phyloP scores from a whole-genome alignment of 1,284 basidiomycete species.

The Trametes hirsuta region DNA sequence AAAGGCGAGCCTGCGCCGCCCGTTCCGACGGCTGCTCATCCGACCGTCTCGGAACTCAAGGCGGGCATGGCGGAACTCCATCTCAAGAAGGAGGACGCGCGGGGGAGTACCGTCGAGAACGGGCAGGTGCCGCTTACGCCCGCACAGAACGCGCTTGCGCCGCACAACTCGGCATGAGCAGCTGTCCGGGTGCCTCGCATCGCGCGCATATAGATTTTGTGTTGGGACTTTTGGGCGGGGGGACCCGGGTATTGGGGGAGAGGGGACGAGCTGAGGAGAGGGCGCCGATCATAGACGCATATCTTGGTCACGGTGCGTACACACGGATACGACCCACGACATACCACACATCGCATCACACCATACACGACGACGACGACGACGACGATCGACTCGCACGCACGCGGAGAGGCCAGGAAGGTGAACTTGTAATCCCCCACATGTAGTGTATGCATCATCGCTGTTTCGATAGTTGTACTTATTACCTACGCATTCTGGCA shows the following conservation, averaged over 20 bases:
- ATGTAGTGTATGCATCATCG: constrained; percentile 13
- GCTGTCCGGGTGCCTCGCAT: not conserved
- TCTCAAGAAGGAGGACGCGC: constrained; percentile 36
- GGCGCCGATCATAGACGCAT: too few species aligned
- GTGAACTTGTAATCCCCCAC: constrained; percentile 4
- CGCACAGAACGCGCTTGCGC: constrained; percentile 31
- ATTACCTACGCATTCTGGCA: not conserved
- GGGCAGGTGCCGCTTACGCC: constrained; percentile 38
- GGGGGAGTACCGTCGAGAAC: constrained; percentile 38
- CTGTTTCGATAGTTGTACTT: constrained; percentile 19
- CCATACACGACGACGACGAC: not conserved
- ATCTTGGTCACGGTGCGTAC: too few species aligned
- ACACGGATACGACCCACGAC: not conserved
- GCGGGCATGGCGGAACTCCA: constrained; percentile 44
- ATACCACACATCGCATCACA: not conserved
- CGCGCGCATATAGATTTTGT: not conserved
- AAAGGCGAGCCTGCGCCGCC: constrained; percentile 15
- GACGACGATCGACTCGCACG: not conserved
- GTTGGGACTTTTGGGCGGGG: not conserved
- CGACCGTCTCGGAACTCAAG: constrained; percentile 38
- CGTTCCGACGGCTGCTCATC: constrained; percentile 36
- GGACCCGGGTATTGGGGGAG: not conserved
- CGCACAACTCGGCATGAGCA: constrained; percentile 22
- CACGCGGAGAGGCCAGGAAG: not conserved
- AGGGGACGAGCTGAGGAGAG: too few species aligned